Base-by-base conservation (phyloP, 2,329 filamentous ascomycete species). In the Fusarium setosum region DNA sequence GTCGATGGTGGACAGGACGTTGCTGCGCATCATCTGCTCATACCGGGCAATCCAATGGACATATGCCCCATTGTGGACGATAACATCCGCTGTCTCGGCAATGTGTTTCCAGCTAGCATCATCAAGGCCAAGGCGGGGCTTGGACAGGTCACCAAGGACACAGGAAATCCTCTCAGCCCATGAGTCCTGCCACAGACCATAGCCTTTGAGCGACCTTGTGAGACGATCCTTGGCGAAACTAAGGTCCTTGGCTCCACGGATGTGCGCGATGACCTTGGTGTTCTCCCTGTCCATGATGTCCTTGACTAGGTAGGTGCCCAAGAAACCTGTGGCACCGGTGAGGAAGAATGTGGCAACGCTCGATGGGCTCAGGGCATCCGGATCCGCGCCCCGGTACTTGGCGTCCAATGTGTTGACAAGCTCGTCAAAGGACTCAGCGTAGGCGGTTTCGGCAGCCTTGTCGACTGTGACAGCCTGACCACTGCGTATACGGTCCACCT, bases 1-100 rank as follows among this genome's bases (percentile, higher is more conserved):
- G 54, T 94, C 92, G 23, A 97, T 81, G 0, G 93, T 97, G 15
- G 88, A 90, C 13, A 91, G 80, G 1, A 97, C 94, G 73, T 97
- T 97, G 58, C 89, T 83, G 1, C 86, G 81, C 74, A 86, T 87
- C 68, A 97, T 84, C 34, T 88, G 85, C 29, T 88, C 84, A 76
- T 97, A 97, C 4, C 85, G 88, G 70, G 88, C 84, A 26, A 97
- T 88, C 94, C 93, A 97, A 76, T 97, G 90, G 7, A 92, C 90
- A 23, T 84, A 81, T 15, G 93, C 93, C 32, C 92, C 94, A 73
- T 97, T 97, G 81, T 97, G 91, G 40, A 94, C 86, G 4, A 94
- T 81, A 1, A 89, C 84, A 73, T 97, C 93, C 0, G 89, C 91
- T 31, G 88, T 83, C 3, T 90, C 79, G 3, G 85, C 82, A 4